phyloP scores from a whole-genome alignment of 768 basidiomycete species.

The Daedalea quercina region DNA sequence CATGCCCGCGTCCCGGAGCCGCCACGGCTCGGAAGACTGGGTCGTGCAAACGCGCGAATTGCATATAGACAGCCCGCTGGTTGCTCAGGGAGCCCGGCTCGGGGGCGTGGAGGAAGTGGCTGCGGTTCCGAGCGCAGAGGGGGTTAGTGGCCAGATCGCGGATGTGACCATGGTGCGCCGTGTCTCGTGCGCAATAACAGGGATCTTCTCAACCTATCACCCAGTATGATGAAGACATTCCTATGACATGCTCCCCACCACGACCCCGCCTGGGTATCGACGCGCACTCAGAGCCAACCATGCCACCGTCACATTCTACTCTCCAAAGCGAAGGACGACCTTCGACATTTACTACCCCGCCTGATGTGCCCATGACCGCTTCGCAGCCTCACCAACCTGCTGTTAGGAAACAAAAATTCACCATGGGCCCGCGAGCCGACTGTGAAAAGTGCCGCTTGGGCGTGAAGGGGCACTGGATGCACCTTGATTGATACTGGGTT shows the following conservation, averaged over 20 bases:
- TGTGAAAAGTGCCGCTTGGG: conserved; percentile 48
- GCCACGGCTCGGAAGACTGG: conserved; percentile 52
- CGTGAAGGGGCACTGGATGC: conserved; percentile 69
- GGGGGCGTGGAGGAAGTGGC: conserved; percentile 4
- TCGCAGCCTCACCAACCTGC: not conserved
- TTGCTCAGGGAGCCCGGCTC: not conserved
- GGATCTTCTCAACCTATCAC: not conserved
- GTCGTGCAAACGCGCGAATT: conserved; percentile 63
- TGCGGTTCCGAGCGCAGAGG: conserved; percentile 6
- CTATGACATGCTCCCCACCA: conserved; percentile 17
- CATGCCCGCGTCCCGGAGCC: conserved; percentile 8
- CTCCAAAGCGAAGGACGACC: not conserved
- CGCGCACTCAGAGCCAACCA: conserved; percentile 3
- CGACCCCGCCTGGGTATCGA: conserved; percentile 4
- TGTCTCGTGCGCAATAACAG: not conserved
- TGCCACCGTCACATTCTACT: not conserved
- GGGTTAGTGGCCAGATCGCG: not conserved
- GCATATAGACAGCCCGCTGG: conserved; percentile 49
- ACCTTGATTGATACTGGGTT: conserved; percentile 39
- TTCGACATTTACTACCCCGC: conserved; percentile 1
- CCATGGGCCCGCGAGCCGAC: conserved; percentile 7
- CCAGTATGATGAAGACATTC: conserved; percentile 6
- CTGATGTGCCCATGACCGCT: not conserved
- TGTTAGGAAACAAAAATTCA: conserved; percentile 29
- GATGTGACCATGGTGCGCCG: conserved; percentile 41